A percentile compares a stretch with the other conserved stretches of the same genome.
phyloP scores from a whole-genome alignment of 768 basidiomycete species.

The Lanmaoa rubissima region DNA sequence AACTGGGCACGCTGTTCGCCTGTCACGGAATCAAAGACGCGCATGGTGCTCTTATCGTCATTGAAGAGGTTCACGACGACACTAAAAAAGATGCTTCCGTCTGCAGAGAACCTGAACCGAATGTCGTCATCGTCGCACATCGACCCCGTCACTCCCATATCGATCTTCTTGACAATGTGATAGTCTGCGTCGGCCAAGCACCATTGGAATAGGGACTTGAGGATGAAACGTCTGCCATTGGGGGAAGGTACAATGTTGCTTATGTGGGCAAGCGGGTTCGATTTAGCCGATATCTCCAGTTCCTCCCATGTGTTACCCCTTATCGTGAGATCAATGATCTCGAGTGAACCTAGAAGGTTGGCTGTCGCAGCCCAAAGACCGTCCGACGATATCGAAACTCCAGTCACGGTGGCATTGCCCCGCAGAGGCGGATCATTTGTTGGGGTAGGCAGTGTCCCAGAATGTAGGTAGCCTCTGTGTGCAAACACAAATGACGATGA shows the following conservation, averaged over 20 bases:
- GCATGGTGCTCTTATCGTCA: neutral
- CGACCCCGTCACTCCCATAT: neutral
- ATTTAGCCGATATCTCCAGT: neutral
- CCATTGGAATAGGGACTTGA: neutral
- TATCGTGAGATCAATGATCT: conserved; percentile 8
- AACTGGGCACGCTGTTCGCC: neutral
- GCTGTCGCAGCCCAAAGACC: conserved; percentile 18
- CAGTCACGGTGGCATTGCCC: neutral
- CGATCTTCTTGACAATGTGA: conserved; percentile 7
- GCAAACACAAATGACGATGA: conserved; percentile 8
- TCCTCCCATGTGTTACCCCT: conserved; percentile 5
- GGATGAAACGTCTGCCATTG: conserved; percentile 4
- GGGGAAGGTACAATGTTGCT: neutral
- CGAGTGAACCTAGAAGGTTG: neutral
- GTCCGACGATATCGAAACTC: conserved; percentile 20
- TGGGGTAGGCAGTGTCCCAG: neutral
- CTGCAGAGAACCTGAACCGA: conserved; percentile 5
- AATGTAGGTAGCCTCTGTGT: neutral
- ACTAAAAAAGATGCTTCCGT: neutral
- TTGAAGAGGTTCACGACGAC: neutral
- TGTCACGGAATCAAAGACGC: neutral
- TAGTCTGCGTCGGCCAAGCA: neutral
- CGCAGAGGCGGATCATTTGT: neutral
- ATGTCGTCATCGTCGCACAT: neutral
- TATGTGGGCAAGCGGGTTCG: neutral